These are phyloP conservation scores for Suillus occidentalis DNA, from an alignment of 768 basidiomycete species.

Conservation along the genomic window DNA sequence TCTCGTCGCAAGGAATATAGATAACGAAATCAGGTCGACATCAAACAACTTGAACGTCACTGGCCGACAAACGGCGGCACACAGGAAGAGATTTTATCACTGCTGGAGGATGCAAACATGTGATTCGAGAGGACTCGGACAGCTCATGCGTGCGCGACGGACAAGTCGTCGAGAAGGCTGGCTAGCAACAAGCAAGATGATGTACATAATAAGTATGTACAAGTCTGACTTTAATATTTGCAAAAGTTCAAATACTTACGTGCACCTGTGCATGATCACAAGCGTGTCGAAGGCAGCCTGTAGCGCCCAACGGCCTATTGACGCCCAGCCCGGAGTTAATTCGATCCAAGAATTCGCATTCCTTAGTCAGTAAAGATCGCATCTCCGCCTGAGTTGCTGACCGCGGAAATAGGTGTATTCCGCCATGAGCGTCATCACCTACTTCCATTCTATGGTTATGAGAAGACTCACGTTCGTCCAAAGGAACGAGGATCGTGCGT, in stretches of 20 bases:
- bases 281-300: not conserved
- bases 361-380: not conserved
- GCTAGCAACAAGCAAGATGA: not conserved
- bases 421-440: not conserved
- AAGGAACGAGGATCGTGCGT: not conserved
- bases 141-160: not conserved
- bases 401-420: constrained; percentile 11
- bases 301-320: not conserved
- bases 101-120: not conserved
- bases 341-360: not conserved
- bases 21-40: constrained; percentile 3
- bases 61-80: not conserved
- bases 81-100: not conserved
- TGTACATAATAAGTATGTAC: constrained; percentile 2
- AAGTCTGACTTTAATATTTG: not conserved
- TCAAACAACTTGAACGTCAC: not conserved
- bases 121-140: not conserved
- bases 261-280: not conserved
- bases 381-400: not conserved
- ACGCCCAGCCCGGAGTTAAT: not conserved
- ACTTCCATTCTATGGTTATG: not conserved
- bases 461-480: not conserved
- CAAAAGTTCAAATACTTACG: not conserved
- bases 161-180: not conserved
- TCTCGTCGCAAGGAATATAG: constrained; percentile 16